Evolutionary conservation across 1,139 yeast species (phyloP), one percentile per base, ranked within the genome.

Genomic region (Sugiyamaella japonica): DNA sequence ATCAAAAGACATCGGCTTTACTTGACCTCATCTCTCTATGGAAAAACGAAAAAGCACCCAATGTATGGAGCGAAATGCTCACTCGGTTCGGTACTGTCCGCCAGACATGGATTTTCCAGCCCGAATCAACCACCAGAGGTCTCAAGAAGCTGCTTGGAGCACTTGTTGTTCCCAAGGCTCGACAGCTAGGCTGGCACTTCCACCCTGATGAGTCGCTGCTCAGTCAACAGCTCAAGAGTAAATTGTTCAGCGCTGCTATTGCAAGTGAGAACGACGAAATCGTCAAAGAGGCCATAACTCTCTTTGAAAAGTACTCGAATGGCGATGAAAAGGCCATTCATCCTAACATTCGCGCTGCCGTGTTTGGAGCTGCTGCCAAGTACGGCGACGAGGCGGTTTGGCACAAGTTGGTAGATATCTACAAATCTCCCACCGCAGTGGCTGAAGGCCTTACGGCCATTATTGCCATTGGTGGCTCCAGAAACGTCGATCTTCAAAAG

Each of bases 371-470:
- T 17, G 88, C 82, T 63, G 91, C 96, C 49, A 77, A 80, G 66
- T 70, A 73, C 54, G 97, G 95, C 59, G 78, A 70, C 55, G 73
- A 77, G 44, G 70, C 61, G 38, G 82, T 83, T 59, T 89, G 82
- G 72, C 85, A 89, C 47, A 79, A 81, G 62, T 72, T 91, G 55
- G 77, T 80, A 61, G 68, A 78, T 36, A 81, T 89, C 62, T 89
- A 87, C 77, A 75, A 78, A 60, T 79, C 81, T 59, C 86, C 95
- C 50, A 73, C 75, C 58, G 77, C 86, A 36, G 78, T 82, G 46
- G 96, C 86, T 66, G 96, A 89, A 69, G 88, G 86, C 67, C 75
- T 84, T 60, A 76, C 85, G 40, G 96, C 95, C 13, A 79, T 91
- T 66, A 79, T 86, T 69, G 71, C 89, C 1, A 76, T 91, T 48